Conservation (phyloP, 1,139 yeast species). For the Magnusiomyces sp. region DNA sequence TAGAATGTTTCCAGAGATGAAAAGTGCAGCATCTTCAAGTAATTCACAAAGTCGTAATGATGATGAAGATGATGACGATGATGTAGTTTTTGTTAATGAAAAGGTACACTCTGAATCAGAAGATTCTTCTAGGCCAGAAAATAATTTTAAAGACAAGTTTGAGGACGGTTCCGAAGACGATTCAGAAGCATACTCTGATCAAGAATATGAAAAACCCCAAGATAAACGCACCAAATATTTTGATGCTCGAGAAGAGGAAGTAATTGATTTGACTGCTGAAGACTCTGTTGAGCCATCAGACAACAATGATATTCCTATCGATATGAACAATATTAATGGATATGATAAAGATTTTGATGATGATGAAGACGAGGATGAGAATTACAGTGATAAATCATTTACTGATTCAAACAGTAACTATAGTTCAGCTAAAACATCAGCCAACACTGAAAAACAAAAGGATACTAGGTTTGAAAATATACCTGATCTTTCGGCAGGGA, state of each 20-base stretch:
- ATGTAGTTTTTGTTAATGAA: background rate
- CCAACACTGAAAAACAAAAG: background rate
- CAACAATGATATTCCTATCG: background rate
- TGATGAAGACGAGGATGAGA: background rate
- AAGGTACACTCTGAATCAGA: background rate
- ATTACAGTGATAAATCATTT: no score
- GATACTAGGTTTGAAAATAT: background rate
- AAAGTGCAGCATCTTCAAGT: background rate
- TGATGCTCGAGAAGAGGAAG: background rate
- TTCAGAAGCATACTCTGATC: background rate
- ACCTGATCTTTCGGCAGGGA: no score
- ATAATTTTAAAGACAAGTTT: background rate
- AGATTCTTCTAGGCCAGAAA: background rate
- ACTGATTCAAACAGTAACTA: background rate
- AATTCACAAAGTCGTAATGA: background rate
- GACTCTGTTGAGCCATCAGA: background rate
- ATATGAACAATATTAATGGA: background rate
- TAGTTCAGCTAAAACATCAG: background rate
- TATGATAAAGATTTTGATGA: background rate
- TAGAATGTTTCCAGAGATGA: background rate
- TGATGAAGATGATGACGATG: background rate
- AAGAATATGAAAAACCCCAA: background rate
- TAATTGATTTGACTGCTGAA: slow-evolving; percentile 1
- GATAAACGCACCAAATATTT: background rate
- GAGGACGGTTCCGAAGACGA: background rate